Evolutionary conservation across 768 basidiomycete species (phyloP), one percentile per base, ranked within the genome.

Genomic region (Amanita phalloides): DNA sequence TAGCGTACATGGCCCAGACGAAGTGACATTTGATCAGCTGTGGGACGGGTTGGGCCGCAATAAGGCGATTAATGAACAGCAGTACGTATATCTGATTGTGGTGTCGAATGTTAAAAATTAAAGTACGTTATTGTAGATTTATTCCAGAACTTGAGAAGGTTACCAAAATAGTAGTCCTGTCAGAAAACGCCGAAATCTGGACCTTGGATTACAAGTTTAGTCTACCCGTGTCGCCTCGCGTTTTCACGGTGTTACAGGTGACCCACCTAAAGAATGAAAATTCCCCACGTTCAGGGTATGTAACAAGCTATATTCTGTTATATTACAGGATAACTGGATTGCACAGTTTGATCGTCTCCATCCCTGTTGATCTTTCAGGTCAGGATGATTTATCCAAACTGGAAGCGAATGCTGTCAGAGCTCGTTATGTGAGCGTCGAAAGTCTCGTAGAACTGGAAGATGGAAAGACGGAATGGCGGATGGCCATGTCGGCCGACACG

Each of bases 161-260:
- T 1, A 73, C 74, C 3, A 70, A 75, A 56, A 68, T 90, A 56
- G 80, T 82, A 63, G 72, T 74, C 23, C 62, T 89, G 39, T 86
- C 85, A 0, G 70, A 77, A 9, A 82, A 74, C 2, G 77, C 82
- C 46, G 68, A 72, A 2, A 79, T 89, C 55, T 89, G 85, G 86
- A 75, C 82, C 0, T 55, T 85, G 54, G 78, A 79, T 63, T 90
- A 90, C 65, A 82, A 74, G 2, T 86, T 89, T 65, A 69, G 78
- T 0, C 78, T 83, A 5, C 80, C 86, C 2, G 65, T 89, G 17
- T 81, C 85, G 3, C 79, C 86, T 8, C 80, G 87, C 11, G 75
- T 85, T 20, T 90, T 89, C 64, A 88, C 86, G 1, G 83, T 82
- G 33, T 64, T 88, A 36, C 85, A 87, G 60, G 74, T 82, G n/a